phyloP scores from a whole-genome alignment of 2,329 filamentous ascomycete species.

The Alternaria hordeiaustralica region DNA sequence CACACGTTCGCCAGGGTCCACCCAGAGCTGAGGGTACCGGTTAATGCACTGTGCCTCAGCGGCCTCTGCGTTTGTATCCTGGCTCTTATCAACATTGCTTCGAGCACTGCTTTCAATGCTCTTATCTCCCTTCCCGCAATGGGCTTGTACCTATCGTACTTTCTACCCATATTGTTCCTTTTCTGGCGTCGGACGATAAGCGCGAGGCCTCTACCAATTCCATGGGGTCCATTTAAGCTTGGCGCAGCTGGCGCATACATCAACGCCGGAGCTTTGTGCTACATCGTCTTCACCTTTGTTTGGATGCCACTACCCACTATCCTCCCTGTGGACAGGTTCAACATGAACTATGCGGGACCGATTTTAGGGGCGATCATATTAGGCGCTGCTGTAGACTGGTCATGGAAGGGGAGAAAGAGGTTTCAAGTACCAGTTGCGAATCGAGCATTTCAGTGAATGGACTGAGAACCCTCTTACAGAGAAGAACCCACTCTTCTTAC shows the following conservation, averaged over 20 bases:
- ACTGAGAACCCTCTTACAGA: neutral
- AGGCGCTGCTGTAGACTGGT: constrained; percentile 31
- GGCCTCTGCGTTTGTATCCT: constrained; percentile 37
- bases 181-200: constrained; percentile 20
- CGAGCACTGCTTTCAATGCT: constrained; percentile 36
- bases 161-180: constrained; percentile 35
- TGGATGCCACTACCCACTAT: constrained; percentile 37
- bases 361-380: constrained; percentile 29
- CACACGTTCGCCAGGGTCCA: constrained; percentile 35
- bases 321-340: constrained; percentile 24
- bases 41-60: constrained; percentile 28
- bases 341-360: constrained; percentile 40
- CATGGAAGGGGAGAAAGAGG: constrained; percentile 29
- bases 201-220: constrained; percentile 11
- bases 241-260: constrained; percentile 25
- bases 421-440: constrained; percentile 28
- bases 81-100: constrained; percentile 37
- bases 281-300: constrained; percentile 30
- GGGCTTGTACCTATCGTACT: constrained; percentile 40
- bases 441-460: neutral
- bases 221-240: constrained; percentile 31
- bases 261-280: constrained; percentile 32
- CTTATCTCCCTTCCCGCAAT: constrained; percentile 40
- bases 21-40: constrained; percentile 22
- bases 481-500: neutral